Conservation (phyloP, 2,329 filamentous ascomycete species). For the Myriosclerotinia curreyana region DNA sequence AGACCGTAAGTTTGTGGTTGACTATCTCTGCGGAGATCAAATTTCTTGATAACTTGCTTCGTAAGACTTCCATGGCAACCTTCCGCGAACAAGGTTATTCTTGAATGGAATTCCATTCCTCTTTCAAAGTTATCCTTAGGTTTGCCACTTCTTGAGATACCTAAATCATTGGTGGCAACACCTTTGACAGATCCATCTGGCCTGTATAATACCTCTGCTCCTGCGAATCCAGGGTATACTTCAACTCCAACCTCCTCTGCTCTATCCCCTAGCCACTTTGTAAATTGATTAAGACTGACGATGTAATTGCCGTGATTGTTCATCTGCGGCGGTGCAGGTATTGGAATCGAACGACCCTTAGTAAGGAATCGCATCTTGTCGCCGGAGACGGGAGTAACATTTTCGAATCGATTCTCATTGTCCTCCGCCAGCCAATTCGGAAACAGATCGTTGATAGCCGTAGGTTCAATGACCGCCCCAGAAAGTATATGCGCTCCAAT, state of each 20-base stretch:
- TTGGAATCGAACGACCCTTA: slow-evolving; percentile 69
- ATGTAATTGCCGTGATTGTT: slow-evolving; percentile 98
- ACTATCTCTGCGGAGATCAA: slow-evolving; percentile 81
- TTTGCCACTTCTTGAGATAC: slow-evolving; percentile 75
- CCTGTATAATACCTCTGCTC: slow-evolving; percentile 85
- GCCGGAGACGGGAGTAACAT: slow-evolving; percentile 75
- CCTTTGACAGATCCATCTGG: slow-evolving; percentile 85
- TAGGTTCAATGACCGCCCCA: slow-evolving; percentile 90
- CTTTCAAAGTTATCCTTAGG: slow-evolving; percentile 90
- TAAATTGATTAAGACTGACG: slow-evolving; percentile 89
- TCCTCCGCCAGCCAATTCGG: slow-evolving; percentile 90
- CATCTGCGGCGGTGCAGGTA: slow-evolving; percentile 95
- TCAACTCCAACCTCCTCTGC: slow-evolving; percentile 97
- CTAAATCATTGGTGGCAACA: slow-evolving; percentile 93
- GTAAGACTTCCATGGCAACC: slow-evolving; percentile 94
- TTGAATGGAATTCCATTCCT: slow-evolving; percentile 97
- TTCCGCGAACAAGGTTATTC: slow-evolving; percentile 87
- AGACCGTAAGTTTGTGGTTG: slow-evolving; percentile 94
- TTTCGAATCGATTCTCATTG: slow-evolving; percentile 83
- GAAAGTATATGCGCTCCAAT: slow-evolving; percentile 93
- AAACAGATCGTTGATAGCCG: slow-evolving; percentile 81
- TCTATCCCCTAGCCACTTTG: slow-evolving; percentile 91
- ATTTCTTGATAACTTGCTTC: slow-evolving; percentile 94
- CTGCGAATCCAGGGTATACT: slow-evolving; percentile 93
- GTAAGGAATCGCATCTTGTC: slow-evolving; percentile 96